Conservation (phyloP, 2,329 filamentous ascomycete species). For the Exophiala oligosperma region DNA sequence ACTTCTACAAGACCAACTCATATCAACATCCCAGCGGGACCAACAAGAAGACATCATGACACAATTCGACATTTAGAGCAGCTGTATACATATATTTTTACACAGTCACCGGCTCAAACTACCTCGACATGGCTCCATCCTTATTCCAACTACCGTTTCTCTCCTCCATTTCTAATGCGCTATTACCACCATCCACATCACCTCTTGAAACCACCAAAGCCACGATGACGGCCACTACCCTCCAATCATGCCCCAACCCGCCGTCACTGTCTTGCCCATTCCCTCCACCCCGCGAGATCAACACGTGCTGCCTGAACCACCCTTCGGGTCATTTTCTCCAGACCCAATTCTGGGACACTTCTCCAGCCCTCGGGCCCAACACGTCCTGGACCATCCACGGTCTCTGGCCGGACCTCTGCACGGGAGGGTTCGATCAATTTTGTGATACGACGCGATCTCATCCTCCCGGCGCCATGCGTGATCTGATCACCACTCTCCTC, state of each 20-base stretch:
- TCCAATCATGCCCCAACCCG: slow-evolving; percentile 16
- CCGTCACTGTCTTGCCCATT: slow-evolving; percentile 22
- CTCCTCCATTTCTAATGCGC: slow-evolving; percentile 9
- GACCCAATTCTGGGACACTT: slow-evolving; percentile 77
- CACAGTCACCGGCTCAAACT: neutral
- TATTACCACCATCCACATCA: neutral
- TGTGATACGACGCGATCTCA: slow-evolving; percentile 65
- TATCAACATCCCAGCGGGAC: too few relatives aligned
- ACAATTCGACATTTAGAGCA: neutral
- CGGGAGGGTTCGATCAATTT: slow-evolving; percentile 66
- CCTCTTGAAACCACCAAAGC: neutral
- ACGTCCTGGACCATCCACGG: slow-evolving; percentile 76
- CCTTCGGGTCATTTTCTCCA: slow-evolving; percentile 70
- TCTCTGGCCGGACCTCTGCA: slow-evolving; percentile 68
- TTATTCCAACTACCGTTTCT: slow-evolving; percentile 17
- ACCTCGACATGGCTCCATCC: neutral
- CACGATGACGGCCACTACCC: neutral
- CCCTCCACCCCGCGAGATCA: slow-evolving; percentile 28
- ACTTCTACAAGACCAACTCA: neutral
- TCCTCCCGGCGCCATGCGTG: slow-evolving; percentile 63
- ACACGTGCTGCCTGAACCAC: slow-evolving; percentile 74
- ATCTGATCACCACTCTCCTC: neutral
- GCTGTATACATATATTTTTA: too few relatives aligned
- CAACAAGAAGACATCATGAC: neutral
- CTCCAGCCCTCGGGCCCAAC: slow-evolving; percentile 62